Conservation (phyloP, 768 basidiomycete genomes). For the Mycena albidolilacea region DNA sequence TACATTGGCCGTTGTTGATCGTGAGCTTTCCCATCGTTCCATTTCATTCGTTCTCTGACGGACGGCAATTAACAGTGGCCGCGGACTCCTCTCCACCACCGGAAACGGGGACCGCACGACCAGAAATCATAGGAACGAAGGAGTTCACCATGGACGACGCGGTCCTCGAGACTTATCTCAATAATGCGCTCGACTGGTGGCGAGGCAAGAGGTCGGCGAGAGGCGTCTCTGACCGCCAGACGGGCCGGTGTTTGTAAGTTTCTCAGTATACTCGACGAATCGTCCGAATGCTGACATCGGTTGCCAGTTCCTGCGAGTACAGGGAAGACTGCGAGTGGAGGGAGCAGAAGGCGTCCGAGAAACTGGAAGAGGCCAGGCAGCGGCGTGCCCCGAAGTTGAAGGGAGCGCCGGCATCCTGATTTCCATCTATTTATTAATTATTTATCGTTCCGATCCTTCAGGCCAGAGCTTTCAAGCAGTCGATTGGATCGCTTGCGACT, state of each 20-base stretch:
- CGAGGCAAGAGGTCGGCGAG: constrained; percentile 72
- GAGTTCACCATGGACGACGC: constrained; percentile 68
- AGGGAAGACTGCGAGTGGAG: constrained; percentile 86
- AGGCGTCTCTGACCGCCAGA: constrained; percentile 77
- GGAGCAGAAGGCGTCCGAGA: constrained; percentile 64
- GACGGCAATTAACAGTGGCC: background rate
- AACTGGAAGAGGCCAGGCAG: constrained; percentile 55
- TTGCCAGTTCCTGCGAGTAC: constrained; percentile 79
- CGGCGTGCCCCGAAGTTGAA: background rate
- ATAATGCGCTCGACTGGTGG: constrained; percentile 81
- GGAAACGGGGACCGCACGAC: background rate
- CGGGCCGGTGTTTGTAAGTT: constrained; percentile 78
- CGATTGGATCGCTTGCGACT: too few species aligned
- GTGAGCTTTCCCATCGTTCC: background rate
- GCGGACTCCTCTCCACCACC: background rate
- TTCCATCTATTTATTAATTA: background rate
- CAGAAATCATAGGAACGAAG: constrained; percentile 75
- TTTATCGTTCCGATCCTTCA: background rate
- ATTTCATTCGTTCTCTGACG: background rate
- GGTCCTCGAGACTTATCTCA: constrained; percentile 68
- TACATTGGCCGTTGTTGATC: background rate
- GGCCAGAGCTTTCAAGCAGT: too few species aligned
- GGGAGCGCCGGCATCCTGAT: background rate
- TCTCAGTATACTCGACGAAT: background rate
- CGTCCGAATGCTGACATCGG: constrained; percentile 19